Evolutionary conservation across 768 basidiomycete species (phyloP), one percentile per base, ranked within the genome.

Genomic region (Suillus lakei): DNA sequence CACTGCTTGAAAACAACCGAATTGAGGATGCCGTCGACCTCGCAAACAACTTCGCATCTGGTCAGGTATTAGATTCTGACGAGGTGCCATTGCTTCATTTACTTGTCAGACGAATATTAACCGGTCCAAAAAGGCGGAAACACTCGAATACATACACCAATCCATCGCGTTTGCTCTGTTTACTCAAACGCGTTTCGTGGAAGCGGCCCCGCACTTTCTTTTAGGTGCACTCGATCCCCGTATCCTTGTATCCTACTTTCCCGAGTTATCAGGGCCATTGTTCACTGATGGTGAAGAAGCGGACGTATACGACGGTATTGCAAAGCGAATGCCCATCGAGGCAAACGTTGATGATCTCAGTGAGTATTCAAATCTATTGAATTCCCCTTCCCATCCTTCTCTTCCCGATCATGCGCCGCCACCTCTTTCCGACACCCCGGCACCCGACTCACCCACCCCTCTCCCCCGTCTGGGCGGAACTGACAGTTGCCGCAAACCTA

Each of bases 161-260:
- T 87, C 88, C 39, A 86, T 96, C 61, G 95, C 92, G 18, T 92
- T 92, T 72, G 85, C 89, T 74, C 90, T 90, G 69, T 84, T 96
- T 72, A 75, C 81, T 36, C 92, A 93, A 74, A 94, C 93, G 0
- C 81, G 89, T 59, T 96, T 98, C 73, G 89, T 91, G 66, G 91
- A 93, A 64, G 95, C 95, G 1, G 91, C 90, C 21, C 86, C 85
- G 67, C 85, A 92, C 70, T 84, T 97, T 64, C 88, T 91, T 71
- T 84, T 87, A 62, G 95, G 93, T 41, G 86, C 90, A 53, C 78
- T 93, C n/a, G 95, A 98, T 77, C 93, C 95, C 0, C 86, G 95
- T 16, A 74, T 96, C 3, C 83, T 95, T 44, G 80, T 96, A 66
- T 88, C 92, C 67, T 90, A 93, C 74, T 96, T 89, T 70, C 88